Conservation (phyloP, 257 asterid genomes). For the Marsdenia floribunda region DNA sequence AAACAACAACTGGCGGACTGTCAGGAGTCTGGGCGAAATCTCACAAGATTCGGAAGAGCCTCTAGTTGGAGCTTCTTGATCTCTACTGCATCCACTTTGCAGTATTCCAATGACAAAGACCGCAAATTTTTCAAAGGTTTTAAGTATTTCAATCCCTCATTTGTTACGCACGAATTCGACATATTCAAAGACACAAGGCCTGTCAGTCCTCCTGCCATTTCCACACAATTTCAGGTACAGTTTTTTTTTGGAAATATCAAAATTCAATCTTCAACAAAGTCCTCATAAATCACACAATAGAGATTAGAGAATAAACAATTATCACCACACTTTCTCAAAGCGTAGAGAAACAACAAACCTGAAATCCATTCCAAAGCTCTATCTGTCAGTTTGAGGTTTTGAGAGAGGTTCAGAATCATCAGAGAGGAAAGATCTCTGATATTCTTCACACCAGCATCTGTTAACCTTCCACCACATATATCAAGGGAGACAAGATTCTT, state of each 20-base stretch:
- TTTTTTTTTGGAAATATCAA: background rate
- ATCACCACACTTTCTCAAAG: too few relatives aligned
- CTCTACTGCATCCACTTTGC: conserved; percentile 74
- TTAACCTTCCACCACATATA: conserved; percentile 83
- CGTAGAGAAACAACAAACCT: conserved; percentile 34
- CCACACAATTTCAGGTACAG: background rate
- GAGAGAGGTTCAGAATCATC: conserved; percentile 74
- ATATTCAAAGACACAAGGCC: conserved; percentile 69
- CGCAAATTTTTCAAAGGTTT: conserved; percentile 64
- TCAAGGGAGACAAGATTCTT: conserved; percentile 82
- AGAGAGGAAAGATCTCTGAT: conserved; percentile 74
- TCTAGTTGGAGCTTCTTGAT: conserved; percentile 62
- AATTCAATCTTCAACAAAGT: background rate
- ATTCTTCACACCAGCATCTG: conserved; percentile 88
- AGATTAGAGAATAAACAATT: too few relatives aligned
- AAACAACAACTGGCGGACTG: background rate
- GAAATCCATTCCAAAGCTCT: conserved; percentile 73
- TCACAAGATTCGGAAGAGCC: conserved; percentile 71
- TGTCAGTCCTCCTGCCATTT: conserved; percentile 68
- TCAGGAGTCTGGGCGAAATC: conserved; percentile 56
- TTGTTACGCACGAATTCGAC: conserved; percentile 67
- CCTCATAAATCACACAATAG: background rate
- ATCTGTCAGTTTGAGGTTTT: conserved; percentile 67
- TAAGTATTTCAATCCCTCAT: conserved; percentile 64
- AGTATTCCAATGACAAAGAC: conserved; percentile 68